Evolutionary conservation across 1,139 yeast genomes (phyloP).

Genomic region (Blastobotrys buckinghamii): DNA sequence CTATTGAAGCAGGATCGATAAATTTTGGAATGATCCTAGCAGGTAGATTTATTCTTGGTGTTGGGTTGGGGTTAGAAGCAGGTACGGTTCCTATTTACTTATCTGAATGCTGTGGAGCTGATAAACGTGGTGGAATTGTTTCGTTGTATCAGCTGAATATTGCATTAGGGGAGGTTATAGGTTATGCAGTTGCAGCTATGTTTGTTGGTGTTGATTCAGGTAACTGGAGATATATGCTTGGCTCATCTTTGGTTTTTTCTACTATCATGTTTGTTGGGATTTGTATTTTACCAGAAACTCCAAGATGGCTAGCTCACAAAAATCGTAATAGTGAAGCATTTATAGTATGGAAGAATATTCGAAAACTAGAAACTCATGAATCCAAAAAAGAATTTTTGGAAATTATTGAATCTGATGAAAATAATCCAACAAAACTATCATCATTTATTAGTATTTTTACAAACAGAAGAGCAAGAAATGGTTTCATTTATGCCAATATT

Average conservation of each 20-base stretch:
- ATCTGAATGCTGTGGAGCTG: constrained; percentile 52
- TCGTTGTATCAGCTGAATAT: constrained; percentile 53
- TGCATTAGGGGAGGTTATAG: constrained; percentile 55
- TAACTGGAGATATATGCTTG: constrained; percentile 59
- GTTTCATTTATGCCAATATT: constrained; percentile 47
- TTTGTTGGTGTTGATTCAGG: constrained; percentile 44
- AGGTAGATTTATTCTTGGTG: constrained; percentile 51
- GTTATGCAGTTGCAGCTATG: constrained; percentile 52
- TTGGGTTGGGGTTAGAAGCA: constrained; percentile 57
- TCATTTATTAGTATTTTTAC: constrained; percentile 46
- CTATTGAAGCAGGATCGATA: constrained; percentile 46
- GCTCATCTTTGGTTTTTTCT: constrained; percentile 53
- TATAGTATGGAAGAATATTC: constrained; percentile 47
- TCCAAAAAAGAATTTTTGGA: constrained; percentile 49
- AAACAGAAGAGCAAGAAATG: constrained; percentile 52
- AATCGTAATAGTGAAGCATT: constrained; percentile 46
- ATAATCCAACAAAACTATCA: constrained; percentile 28
- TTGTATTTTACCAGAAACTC: constrained; percentile 61
- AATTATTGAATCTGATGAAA: constrained; percentile 33
- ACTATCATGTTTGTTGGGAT: constrained; percentile 44
- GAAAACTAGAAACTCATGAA: constrained; percentile 39
- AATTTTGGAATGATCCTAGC: constrained; percentile 45
- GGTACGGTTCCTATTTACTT: constrained; percentile 56
- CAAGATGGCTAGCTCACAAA: constrained; percentile 59
- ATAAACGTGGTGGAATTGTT: constrained; percentile 49